Base-by-base conservation (phyloP, 2,329 filamentous ascomycete genomes). In the Cordyceps tenuipes region DNA sequence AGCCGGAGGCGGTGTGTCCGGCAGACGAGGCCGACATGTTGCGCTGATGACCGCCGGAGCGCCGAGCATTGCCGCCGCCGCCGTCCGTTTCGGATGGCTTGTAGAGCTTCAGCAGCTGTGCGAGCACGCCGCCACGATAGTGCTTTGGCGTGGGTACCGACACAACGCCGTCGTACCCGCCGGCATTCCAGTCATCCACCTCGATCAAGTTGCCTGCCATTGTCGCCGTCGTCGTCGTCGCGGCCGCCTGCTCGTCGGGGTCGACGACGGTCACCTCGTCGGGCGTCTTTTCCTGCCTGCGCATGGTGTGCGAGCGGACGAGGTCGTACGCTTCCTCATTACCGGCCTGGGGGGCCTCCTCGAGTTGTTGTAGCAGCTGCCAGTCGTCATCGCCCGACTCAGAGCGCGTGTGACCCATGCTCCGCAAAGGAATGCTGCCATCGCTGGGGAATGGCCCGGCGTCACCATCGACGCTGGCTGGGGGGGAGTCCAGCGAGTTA, bases 91-190 rank as follows among this genome's bases (percentile, higher is more conserved):
- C 73, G 1, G 69, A 63, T 3, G 72, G 71, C 50, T 77, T 77
- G 65, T 79, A 78, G 12, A 79, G 72, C 67, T 75, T 77, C 48
- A 79, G 62, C 1, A 79, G 72, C 62, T 79, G 75, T 5, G 76
- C 75, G 6, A 79, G 68, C 1, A 79, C 73, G 57, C 76, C 75
- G 19, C 76, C 75, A 2, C 77, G 76, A 53, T 77, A 77, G 29
- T 77, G 68, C 39, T 70, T 63, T 0, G 76, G 76, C 4, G 72
- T 66, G 4, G 76, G 72, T 1, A 78, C 71, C 31, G 71, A 70
- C 46, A 77, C 73, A 5, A 77, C 68, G 12, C 73, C 75, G 57
- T 77, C 76, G 47, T 70, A 76, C 43, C 71, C 69, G 12, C 73
- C 75, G 17, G 73, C 72, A 58, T 75, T 73, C 48, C 73, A 64